phyloP scores from a whole-genome alignment of 2,329 filamentous ascomycete species.

The Eurotiales sp. region DNA sequence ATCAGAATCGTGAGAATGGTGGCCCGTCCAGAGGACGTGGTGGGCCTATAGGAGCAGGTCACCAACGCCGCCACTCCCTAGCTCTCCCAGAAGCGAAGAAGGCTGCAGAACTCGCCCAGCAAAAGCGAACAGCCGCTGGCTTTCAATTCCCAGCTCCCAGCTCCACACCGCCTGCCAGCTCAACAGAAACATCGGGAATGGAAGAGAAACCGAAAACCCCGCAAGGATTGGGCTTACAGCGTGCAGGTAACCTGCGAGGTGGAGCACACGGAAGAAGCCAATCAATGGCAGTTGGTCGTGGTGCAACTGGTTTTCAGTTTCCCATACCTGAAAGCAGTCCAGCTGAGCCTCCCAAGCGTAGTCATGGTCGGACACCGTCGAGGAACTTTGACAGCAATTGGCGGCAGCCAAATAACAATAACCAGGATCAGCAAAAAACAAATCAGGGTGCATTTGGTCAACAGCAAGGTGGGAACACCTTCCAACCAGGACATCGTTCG shows the following conservation, averaged over 20 bases:
- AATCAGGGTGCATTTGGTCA: slow-evolving; percentile 63
- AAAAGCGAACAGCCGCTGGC: slow-evolving; percentile 87
- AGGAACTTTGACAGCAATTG: slow-evolving; percentile 98
- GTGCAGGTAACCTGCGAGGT: slow-evolving; percentile 80
- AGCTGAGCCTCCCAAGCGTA: slow-evolving; percentile 72
- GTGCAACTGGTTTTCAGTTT: slow-evolving; percentile 67
- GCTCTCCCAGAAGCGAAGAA: slow-evolving; percentile 96
- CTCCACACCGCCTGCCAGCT: slow-evolving; percentile 52
- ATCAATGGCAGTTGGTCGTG: slow-evolving; percentile 54
- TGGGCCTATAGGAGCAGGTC: slow-evolving; percentile 66
- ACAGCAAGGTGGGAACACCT: slow-evolving; percentile 67
- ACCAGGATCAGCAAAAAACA: slow-evolving; percentile 49
- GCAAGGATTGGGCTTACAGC: slow-evolving; percentile 58
- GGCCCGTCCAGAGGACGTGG: slow-evolving; percentile 70
- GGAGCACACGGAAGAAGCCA: slow-evolving; percentile 55
- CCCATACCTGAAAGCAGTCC: slow-evolving; percentile 49
- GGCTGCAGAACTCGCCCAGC: slow-evolving; percentile 91
- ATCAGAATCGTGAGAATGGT: slow-evolving; percentile 69
- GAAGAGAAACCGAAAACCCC: slow-evolving; percentile 36
- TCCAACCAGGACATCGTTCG: slow-evolving; percentile 87
- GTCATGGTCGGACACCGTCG: slow-evolving; percentile 77
- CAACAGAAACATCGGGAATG: slow-evolving; percentile 41
- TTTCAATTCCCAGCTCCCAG: slow-evolving; percentile 90
- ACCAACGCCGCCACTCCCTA: slow-evolving; percentile 90
- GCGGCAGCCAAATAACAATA: slow-evolving; percentile 70